Evolutionary conservation across 345 rosid genomes (phyloP).

Genomic region (Rhodamnia rubescens): DNA sequence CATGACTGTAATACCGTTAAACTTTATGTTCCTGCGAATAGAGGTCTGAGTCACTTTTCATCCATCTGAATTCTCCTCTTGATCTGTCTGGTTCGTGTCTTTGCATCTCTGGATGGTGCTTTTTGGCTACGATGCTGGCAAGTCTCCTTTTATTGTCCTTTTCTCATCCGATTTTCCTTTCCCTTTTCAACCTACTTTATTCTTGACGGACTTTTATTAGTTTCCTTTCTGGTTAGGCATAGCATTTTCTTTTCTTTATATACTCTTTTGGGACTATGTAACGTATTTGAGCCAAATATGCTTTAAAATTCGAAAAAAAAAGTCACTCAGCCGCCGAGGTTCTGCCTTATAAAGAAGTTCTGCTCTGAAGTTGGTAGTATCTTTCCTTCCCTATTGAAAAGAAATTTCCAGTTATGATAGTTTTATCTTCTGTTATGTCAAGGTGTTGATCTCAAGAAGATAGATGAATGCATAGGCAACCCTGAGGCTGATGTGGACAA

Average conservation of each 20-base stretch:
- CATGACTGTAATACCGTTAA: neutral
- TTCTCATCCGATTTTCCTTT: neutral
- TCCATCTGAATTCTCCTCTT: neutral
- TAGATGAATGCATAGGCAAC: constrained; percentile 26
- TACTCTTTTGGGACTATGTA: neutral
- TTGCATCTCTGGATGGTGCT: neutral
- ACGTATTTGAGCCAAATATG: neutral
- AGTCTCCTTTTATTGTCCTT: neutral
- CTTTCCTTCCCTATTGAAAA: neutral
- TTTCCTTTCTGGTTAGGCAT: neutral
- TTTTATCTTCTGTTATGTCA: neutral
- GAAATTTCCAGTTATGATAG: neutral
- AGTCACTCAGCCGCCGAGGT: neutral
- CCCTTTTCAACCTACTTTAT: neutral
- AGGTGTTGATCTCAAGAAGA: constrained; percentile 20
- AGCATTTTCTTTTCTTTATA: neutral
- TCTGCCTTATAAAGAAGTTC: neutral
- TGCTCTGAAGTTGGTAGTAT: neutral
- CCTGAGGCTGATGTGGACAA: constrained; percentile 18
- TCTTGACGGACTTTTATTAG: neutral
- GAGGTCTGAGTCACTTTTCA: neutral
- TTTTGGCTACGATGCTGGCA: neutral
- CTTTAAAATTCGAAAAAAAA: too few relatives aligned
- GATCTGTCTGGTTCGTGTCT: neutral
- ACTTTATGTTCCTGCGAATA: neutral